Conservation (phyloP, 1,139 yeast species). For the Wickerhamiella infanticola region DNA sequence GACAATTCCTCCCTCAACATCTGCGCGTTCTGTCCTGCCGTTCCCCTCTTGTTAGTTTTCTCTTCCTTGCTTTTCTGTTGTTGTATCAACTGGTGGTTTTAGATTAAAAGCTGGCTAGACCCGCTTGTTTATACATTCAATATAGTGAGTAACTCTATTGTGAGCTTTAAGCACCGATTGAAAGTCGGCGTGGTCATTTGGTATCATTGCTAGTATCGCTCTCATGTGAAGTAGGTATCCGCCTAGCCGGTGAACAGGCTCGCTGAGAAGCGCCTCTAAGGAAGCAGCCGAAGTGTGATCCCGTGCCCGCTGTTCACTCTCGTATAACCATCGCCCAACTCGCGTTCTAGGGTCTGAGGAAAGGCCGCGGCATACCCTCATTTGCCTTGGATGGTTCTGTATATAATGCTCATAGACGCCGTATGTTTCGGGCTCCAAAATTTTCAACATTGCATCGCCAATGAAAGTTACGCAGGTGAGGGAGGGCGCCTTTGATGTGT, state of each 20-base stretch:
- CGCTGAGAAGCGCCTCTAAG: slow-evolving; percentile 27
- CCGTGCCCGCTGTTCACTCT: slow-evolving; percentile 18
- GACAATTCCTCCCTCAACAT: no score
- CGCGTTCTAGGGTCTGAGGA: slow-evolving; percentile 18
- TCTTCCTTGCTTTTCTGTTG: not conserved
- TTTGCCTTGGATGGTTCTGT: slow-evolving; percentile 18
- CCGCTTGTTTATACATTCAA: slow-evolving; percentile 13
- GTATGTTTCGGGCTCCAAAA: slow-evolving; percentile 22
- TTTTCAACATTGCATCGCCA: slow-evolving; percentile 22
- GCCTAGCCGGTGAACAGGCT: slow-evolving; percentile 29
- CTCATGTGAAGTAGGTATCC: slow-evolving; percentile 27
- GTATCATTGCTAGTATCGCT: slow-evolving; percentile 19
- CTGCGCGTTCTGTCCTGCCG: no score
- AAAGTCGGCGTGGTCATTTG: slow-evolving; percentile 21
- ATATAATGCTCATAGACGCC: slow-evolving; percentile 21
- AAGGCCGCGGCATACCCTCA: slow-evolving; percentile 8
- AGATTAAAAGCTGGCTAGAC: slow-evolving; percentile 2
- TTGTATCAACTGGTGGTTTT: no score
- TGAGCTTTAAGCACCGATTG: slow-evolving; percentile 18
- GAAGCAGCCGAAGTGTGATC: slow-evolving; percentile 27
- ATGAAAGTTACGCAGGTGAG: slow-evolving; percentile 20
- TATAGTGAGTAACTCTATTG: slow-evolving; percentile 8
- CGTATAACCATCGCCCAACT: slow-evolving; percentile 22
- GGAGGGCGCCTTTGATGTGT: slow-evolving; percentile 7
- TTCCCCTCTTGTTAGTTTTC: not conserved